Evolutionary conservation across 345 rosid species (phyloP).

Genomic region (Camelina sativa): DNA sequence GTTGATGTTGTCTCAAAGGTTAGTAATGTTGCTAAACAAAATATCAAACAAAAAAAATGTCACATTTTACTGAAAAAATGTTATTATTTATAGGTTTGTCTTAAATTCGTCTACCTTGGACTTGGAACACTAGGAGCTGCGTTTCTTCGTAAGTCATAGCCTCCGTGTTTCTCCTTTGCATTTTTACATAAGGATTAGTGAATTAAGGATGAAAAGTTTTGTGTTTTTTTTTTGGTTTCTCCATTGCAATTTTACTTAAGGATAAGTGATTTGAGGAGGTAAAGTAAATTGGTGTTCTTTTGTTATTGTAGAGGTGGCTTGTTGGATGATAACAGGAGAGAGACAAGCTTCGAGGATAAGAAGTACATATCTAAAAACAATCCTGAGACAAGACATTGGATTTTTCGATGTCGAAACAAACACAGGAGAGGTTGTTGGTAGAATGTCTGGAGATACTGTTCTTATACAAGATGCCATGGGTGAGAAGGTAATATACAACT

Average conservation of each 20-base stretch:
- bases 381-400: conserved; percentile 72
- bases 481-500: conserved; percentile 58
- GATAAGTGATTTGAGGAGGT: background rate
- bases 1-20: conserved; percentile 68
- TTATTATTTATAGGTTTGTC: conserved; percentile 53
- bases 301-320: conserved; percentile 65
- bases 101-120: conserved; percentile 79
- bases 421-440: conserved; percentile 82
- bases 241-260: conserved; percentile 10
- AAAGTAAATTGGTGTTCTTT: too few species aligned
- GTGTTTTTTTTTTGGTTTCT: background rate
- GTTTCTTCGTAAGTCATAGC: conserved; percentile 70
- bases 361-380: conserved; percentile 61
- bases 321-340: conserved; percentile 90
- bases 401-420: conserved; percentile 79
- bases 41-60: too few species aligned
- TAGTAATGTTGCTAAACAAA: too few species aligned
- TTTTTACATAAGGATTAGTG: background rate
- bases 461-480: conserved; percentile 93
- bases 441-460: conserved; percentile 93
- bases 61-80: conserved; percentile 9
- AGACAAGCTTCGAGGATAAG: conserved; percentile 76
- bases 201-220: background rate
- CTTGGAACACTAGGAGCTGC: conserved; percentile 64
- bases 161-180: background rate